These are phyloP conservation scores for Talaromyces borbonicus DNA, from an alignment of 495 filamentous ascomycete species.

Conservation along the genomic window DNA sequence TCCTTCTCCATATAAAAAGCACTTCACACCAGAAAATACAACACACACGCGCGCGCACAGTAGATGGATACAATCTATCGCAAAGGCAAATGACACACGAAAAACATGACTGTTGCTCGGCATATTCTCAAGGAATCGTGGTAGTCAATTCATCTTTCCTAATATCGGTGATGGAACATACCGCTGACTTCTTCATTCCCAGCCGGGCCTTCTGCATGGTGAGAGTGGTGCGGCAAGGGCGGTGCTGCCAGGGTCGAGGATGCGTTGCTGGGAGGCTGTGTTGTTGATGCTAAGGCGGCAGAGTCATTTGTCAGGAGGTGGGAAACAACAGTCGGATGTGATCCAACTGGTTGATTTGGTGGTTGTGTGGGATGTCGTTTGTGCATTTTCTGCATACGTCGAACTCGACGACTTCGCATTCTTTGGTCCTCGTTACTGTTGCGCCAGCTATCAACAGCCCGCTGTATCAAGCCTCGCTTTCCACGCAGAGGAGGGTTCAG, in stretches of 20 bases:
- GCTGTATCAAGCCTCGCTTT: slow-evolving; percentile 91
- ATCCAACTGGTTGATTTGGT: slow-evolving; percentile 43
- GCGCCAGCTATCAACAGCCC: slow-evolving; percentile 95
- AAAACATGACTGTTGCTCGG: slow-evolving; percentile 9
- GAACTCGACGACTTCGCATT: slow-evolving; percentile 79
- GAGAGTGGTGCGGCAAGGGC: slow-evolving; percentile 55
- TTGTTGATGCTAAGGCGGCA: slow-evolving; percentile 36
- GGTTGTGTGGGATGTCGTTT: slow-evolving; percentile 50
- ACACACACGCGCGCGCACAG: slow-evolving; percentile 5
- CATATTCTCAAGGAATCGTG: slow-evolving; percentile 9
- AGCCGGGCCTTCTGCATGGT: slow-evolving; percentile 66
- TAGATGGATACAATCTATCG: slow-evolving; percentile 5
- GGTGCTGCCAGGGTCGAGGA: slow-evolving; percentile 55
- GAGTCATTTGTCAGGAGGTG: slow-evolving; percentile 31
- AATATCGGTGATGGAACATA: slow-evolving; percentile 80
- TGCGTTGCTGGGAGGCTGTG: slow-evolving; percentile 43
- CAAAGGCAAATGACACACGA: slow-evolving; percentile 9
- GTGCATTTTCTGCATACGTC: slow-evolving; percentile 91
- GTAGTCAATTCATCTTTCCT: too few relatives aligned
- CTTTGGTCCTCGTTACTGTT: slow-evolving; percentile 97
- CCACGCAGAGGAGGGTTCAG: slow-evolving; percentile 83
- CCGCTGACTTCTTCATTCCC: slow-evolving; percentile 80
- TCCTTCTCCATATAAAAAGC: not conserved
- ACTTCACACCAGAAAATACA: not conserved
- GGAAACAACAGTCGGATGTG: slow-evolving; percentile 32